These are phyloP conservation scores for Pyricularia grisea DNA, from an alignment of 2,329 filamentous ascomycete genomes.

Conservation along the genomic window DNA sequence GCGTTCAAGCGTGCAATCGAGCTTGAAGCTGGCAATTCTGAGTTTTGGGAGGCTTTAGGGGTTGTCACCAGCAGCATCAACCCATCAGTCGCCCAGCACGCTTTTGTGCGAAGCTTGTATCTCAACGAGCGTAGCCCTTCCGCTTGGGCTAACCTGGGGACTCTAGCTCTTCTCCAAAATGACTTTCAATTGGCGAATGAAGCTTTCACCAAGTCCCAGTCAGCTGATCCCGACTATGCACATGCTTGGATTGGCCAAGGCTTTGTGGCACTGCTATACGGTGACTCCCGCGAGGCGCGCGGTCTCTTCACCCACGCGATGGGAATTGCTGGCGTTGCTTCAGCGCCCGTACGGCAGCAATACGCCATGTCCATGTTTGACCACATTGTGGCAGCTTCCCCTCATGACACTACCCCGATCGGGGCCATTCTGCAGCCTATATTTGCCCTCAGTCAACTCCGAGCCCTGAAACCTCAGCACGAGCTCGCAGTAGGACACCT, in stretches of 20 bases:
- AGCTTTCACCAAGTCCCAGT: constrained; percentile 84
- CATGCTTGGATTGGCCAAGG: constrained; percentile 93
- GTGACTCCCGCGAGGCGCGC: constrained; percentile 67
- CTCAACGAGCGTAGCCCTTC: constrained; percentile 80
- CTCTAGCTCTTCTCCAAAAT: constrained; percentile 74
- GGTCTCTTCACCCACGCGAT: constrained; percentile 89
- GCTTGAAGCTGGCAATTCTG: constrained; percentile 83
- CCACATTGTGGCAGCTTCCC: constrained; percentile 55
- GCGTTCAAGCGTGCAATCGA: constrained; percentile 97
- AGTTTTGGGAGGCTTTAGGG: constrained; percentile 96
- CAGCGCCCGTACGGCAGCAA: constrained; percentile 63
- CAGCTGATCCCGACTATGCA: constrained; percentile 86
- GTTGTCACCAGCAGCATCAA: constrained; percentile 83
- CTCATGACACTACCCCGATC: constrained; percentile 38
- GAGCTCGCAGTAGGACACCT: constrained; percentile 71
- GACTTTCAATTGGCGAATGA: constrained; percentile 82
- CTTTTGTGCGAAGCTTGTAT: constrained; percentile 86
- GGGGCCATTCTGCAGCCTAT: constrained; percentile 72
- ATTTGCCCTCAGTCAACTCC: constrained; percentile 78
- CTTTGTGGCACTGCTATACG: constrained; percentile 68
- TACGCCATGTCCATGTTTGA: constrained; percentile 81
- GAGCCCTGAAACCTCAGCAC: constrained; percentile 52
- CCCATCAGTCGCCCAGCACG: constrained; percentile 81
- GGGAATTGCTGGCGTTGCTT: constrained; percentile 76
- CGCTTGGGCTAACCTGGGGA: constrained; percentile 85